Evolutionary conservation across 139 green algal species (phyloP).

Genomic region (Chlamydomonas eustigma): DNA sequence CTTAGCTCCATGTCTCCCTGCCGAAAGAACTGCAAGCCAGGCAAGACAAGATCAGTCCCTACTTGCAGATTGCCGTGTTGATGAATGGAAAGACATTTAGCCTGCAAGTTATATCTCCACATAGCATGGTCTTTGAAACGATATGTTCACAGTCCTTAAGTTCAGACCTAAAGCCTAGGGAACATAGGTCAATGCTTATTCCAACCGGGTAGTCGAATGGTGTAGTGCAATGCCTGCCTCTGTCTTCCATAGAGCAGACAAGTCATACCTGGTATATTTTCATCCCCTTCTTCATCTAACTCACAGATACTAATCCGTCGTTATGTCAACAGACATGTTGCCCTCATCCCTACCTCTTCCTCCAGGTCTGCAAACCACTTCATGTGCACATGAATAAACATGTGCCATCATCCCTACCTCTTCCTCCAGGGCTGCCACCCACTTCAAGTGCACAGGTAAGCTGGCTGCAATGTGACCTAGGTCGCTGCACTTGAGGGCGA

Average conservation of each 20-base stretch:
- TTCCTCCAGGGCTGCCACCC: conserved; percentile 50
- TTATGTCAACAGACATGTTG: background rate
- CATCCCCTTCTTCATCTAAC: conserved; percentile 1
- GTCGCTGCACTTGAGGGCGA: conserved; percentile 57
- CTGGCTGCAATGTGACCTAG: conserved; percentile 45
- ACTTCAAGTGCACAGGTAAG: conserved; percentile 41
- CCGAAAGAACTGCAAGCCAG: conserved; percentile 23
- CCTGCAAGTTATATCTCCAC: background rate
- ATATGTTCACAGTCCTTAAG: background rate
- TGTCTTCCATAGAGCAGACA: too few species aligned
- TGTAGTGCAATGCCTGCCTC: too few species aligned
- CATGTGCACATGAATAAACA: too few species aligned
- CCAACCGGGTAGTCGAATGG: background rate
- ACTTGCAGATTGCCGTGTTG: background rate
- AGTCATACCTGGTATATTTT: too few species aligned
- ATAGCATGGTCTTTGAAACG: background rate
- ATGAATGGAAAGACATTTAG: background rate
- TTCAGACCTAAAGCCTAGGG: background rate
- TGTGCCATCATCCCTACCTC: conserved; percentile 32
- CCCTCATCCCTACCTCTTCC: conserved; percentile 32
- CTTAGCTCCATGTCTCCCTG: conserved; percentile 50
- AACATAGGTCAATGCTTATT: background rate
- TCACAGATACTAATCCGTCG: background rate
- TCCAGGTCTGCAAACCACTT: conserved; percentile 49
- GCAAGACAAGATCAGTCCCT: background rate